Percentiles rank a stretch among this genome's conserved stretches.
Conservation (phyloP, 2,329 filamentous ascomycete species). For the Cordyceps cicadae region DNA sequence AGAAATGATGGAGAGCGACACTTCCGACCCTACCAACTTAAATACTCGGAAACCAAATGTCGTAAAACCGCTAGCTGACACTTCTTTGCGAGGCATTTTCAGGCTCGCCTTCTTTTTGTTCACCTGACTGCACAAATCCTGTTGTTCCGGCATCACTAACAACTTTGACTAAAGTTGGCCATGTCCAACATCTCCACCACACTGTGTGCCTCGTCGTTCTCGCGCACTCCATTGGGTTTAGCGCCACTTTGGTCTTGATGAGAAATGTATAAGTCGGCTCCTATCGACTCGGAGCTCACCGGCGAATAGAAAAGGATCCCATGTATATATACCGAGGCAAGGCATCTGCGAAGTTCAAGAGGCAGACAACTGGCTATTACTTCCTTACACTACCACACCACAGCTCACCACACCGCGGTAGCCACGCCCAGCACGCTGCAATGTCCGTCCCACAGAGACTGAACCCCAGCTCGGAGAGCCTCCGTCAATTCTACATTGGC, state of each 20-base stretch:
- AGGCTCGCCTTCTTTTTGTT: background rate
- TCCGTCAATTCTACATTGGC: constrained; percentile 21
- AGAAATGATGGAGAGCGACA: background rate
- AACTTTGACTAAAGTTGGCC: background rate
- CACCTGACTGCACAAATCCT: background rate
- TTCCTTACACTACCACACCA: too few species aligned
- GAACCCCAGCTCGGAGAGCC: constrained; percentile 9
- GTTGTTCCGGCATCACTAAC: background rate
- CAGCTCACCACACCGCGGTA: too few species aligned
- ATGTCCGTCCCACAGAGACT: constrained; percentile 18
- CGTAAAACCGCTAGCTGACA: background rate
- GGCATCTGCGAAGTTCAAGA: background rate
- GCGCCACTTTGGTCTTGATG: background rate
- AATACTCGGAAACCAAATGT: background rate
- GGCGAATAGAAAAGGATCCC: background rate
- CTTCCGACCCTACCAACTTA: background rate
- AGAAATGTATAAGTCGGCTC: background rate
- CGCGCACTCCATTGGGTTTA: constrained; percentile 13
- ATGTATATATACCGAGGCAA: background rate
- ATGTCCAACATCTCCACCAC: background rate
- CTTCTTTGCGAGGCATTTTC: background rate
- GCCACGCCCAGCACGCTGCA: background rate
- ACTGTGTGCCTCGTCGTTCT: constrained; percentile 1
- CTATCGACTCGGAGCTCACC: background rate
- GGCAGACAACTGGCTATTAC: too few species aligned